Percentiles rank a stretch among this genome's conserved stretches.
These are phyloP conservation scores for Athelia psychrophila DNA, from an alignment of 1,284 basidiomycete species.

Conservation along the genomic window DNA sequence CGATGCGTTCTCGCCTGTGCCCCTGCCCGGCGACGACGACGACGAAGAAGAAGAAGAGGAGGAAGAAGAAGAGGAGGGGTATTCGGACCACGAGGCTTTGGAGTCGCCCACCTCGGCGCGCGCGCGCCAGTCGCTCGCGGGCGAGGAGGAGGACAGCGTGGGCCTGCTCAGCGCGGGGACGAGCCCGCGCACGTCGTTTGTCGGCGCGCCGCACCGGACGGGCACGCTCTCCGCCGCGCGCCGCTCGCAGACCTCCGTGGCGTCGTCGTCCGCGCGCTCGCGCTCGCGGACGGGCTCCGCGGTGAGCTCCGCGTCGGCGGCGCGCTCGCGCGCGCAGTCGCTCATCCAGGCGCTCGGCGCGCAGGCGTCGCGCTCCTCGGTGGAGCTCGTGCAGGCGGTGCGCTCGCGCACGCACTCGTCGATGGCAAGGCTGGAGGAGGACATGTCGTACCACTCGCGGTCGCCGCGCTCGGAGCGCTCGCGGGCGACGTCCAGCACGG, in stretches of 20 bases:
- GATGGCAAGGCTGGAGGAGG: conserved; percentile 58
- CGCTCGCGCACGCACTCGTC: conserved; percentile 54
- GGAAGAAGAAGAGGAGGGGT: conserved; percentile 34
- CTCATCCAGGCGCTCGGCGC: conserved; percentile 61
- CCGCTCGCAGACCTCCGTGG: conserved; percentile 26
- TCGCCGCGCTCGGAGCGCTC: conserved; percentile 44
- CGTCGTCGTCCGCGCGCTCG: conserved; percentile 40
- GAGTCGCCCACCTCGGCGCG: conserved; percentile 51
- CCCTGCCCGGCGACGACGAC: conserved; percentile 26
- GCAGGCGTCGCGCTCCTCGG: conserved; percentile 54
- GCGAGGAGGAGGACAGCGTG: conserved; percentile 68
- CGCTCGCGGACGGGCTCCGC: conserved; percentile 40
- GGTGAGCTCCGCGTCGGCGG: conserved; percentile 36
- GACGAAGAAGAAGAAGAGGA: conserved; percentile 38
- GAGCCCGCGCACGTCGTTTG: conserved; percentile 56
- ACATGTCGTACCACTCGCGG: conserved; percentile 35
- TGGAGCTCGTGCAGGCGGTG: conserved; percentile 51
- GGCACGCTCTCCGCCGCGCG: conserved; percentile 28
- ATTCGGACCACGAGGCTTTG: conserved; percentile 36
- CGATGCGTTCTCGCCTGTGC: conserved; percentile 29
- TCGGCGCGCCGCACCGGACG: conserved; percentile 40
- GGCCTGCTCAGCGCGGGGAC: conserved; percentile 50
- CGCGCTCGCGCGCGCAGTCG: conserved; percentile 58
- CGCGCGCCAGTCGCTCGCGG: conserved; percentile 44
- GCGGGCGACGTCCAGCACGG: conserved; percentile 35